Evolutionary conservation across 1,284 basidiomycete genomes (phyloP).

Genomic region (Taiwanofungus camphoratus): DNA sequence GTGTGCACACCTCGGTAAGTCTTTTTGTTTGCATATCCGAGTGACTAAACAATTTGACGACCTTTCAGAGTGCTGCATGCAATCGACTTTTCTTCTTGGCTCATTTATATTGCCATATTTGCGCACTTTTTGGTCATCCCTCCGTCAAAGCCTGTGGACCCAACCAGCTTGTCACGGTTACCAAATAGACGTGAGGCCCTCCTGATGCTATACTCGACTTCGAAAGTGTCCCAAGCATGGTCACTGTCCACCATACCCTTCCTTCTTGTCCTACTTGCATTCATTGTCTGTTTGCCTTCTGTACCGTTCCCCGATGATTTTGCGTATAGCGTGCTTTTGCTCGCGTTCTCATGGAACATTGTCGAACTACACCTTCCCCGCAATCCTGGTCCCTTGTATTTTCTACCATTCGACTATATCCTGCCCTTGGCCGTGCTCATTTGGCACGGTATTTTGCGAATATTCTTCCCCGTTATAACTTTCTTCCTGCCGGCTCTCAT

Average conservation of each 20-base stretch:
- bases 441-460: conserved; percentile 28
- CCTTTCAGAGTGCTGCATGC: conserved; percentile 39
- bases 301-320: conserved; percentile 33
- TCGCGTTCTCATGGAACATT: conserved; percentile 35
- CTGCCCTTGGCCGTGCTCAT: conserved; percentile 43
- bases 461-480: conserved; percentile 35
- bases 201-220: conserved; percentile 32
- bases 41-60: neutral
- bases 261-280: conserved; percentile 30
- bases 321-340: conserved; percentile 35
- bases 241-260: conserved; percentile 22
- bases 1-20: conserved; percentile 41
- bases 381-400: conserved; percentile 37
- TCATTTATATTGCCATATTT: conserved; percentile 36
- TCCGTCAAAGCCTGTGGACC: conserved; percentile 24
- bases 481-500: conserved; percentile 45
- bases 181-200: conserved; percentile 31
- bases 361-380: conserved; percentile 39
- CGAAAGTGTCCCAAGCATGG: conserved; percentile 26
- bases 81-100: conserved; percentile 35
- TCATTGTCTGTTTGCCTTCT: conserved; percentile 26
- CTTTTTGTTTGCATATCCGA: conserved; percentile 3
- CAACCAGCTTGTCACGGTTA: conserved; percentile 17
- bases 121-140: conserved; percentile 42
- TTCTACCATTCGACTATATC: conserved; percentile 30